Evolutionary conservation across 2,329 filamentous ascomycete genomes (phyloP).

Genomic region (Botrytis sinoallii): DNA sequence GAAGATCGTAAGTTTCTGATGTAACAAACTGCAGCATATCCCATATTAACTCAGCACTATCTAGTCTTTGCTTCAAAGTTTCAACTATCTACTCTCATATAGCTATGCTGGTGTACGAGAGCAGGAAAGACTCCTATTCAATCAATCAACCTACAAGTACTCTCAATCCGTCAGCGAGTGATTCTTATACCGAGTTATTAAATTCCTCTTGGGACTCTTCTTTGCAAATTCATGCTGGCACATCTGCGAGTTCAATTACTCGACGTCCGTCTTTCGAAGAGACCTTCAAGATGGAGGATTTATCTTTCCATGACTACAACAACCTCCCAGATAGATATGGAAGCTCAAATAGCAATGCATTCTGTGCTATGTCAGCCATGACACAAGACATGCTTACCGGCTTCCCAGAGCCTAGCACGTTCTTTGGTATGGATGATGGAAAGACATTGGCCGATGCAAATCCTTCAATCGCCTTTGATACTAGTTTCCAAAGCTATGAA

Average conservation of each 20-base stretch:
- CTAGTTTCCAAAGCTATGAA: constrained; percentile 16
- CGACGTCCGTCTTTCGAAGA: constrained; percentile 13
- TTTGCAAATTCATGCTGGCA: neutral
- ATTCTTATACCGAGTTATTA: constrained; percentile 13
- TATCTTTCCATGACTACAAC: constrained; percentile 15
- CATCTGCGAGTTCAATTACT: constrained; percentile 4
- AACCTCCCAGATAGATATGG: constrained; percentile 20
- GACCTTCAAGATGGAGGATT: constrained; percentile 22
- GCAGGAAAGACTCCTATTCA: constrained; percentile 9
- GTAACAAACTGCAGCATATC: neutral
- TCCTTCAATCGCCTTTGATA: constrained; percentile 16
- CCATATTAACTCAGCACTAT: neutral
- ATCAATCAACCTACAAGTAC: neutral
- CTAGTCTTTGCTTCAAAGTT: neutral
- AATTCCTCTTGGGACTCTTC: constrained; percentile 19
- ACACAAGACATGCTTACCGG: constrained; percentile 21
- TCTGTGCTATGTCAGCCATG: constrained; percentile 24
- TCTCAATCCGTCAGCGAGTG: constrained; percentile 13
- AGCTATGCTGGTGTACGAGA: constrained; percentile 7
- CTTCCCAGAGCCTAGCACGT: constrained; percentile 21
- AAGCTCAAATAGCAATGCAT: neutral
- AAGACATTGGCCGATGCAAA: constrained; percentile 19
- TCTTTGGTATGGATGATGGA: constrained; percentile 14
- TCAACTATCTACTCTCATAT: neutral
- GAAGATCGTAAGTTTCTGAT: constrained; percentile 4